Base-by-base conservation (phyloP, 2,329 filamentous ascomycete species). In the Cladorrhinum sp. region DNA sequence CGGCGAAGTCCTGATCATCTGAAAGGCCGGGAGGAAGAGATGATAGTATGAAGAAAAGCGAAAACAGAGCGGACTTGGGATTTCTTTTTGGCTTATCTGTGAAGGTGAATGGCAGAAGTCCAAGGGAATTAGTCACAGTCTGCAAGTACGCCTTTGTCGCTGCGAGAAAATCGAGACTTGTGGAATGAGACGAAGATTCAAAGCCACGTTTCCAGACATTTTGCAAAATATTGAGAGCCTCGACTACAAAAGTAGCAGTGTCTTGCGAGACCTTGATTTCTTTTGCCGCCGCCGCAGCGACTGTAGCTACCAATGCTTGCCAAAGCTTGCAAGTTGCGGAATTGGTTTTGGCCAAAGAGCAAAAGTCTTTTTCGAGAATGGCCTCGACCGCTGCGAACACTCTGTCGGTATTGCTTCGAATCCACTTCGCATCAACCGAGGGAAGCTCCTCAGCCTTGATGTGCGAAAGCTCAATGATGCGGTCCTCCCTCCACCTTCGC, bases 191-290 rank as follows among this genome's bases (percentile, higher is more conserved):
- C 78, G 79, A 48, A 70, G 81, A 71, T 79, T 84, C 41, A 20
- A 78, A n/a, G 74, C 78, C 51, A 76, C 75, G 7, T 18, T 78
- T 78, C 91, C 92, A 96, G 2, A 93, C 73, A 24, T 82, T 84
- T 53, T 85, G 83, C 6, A 96, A 76, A 22, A 92, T 75, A 48
- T 85, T 85, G 54, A 93, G 81, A 22, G 92, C 80, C 48, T 85
- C 81, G 22, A 90, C 88, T 63, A 96, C 82, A 61, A 93, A 93
- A 62, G 86, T 84, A 69, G 91, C 90, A 1, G 92, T 91, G 63
- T 98, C 93, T 12, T 84, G 83, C 0, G 92, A 92, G 6, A 93
- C 87, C 68, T 93, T 96, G 67, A 99, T 89, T 74, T 99, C 95
- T 74, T 96, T 96, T 48, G 81, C 83, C 23, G 88, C 88, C 41